phyloP scores from a whole-genome alignment of 306 rosid genomes.

The Sindora glabra region DNA sequence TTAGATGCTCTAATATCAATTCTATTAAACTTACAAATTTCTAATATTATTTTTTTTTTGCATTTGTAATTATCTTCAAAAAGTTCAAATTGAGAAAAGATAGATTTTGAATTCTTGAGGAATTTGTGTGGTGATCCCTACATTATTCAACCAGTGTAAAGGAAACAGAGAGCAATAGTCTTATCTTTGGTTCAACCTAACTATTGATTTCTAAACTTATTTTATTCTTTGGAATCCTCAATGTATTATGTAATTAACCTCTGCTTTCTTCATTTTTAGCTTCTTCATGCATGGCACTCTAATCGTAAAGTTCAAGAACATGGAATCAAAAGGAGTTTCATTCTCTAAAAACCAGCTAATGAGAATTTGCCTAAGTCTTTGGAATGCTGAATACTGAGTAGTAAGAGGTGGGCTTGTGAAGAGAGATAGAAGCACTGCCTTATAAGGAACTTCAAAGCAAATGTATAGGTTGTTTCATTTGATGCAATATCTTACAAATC shows the following conservation, averaged over 20 bases:
- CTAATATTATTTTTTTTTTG: too few species aligned
- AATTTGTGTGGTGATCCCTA: slow-evolving; percentile 76
- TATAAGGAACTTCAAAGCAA: slow-evolving; percentile 51
- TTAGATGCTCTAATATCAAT: too few species aligned
- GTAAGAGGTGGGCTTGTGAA: slow-evolving; percentile 72
- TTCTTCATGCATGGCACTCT: slow-evolving; percentile 58
- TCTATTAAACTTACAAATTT: too few species aligned
- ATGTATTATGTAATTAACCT: slow-evolving; percentile 33
- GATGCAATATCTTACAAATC: slow-evolving; percentile 36
- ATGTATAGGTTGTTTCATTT: slow-evolving; percentile 29
- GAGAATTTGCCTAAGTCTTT: slow-evolving; percentile 55
- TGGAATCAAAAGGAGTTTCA: slow-evolving; percentile 42
- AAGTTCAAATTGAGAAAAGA: slow-evolving; percentile 64
- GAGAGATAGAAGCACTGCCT: slow-evolving; percentile 54
- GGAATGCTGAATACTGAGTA: slow-evolving; percentile 89
- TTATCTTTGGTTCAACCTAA: slow-evolving; percentile 72
- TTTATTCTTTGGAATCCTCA: slow-evolving; percentile 69
- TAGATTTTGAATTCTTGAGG: slow-evolving; percentile 71
- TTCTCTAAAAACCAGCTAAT: slow-evolving; percentile 53
- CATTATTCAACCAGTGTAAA: slow-evolving; percentile 53
- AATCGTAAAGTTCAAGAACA: slow-evolving; percentile 67
- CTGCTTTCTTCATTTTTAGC: neutral
- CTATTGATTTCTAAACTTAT: slow-evolving; percentile 55
- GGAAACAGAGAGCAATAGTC: slow-evolving; percentile 67
- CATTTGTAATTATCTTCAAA: slow-evolving; percentile 46